Evolutionary conservation across 1,139 yeast genomes (phyloP).

Genomic region (Williopsis jadinii): DNA sequence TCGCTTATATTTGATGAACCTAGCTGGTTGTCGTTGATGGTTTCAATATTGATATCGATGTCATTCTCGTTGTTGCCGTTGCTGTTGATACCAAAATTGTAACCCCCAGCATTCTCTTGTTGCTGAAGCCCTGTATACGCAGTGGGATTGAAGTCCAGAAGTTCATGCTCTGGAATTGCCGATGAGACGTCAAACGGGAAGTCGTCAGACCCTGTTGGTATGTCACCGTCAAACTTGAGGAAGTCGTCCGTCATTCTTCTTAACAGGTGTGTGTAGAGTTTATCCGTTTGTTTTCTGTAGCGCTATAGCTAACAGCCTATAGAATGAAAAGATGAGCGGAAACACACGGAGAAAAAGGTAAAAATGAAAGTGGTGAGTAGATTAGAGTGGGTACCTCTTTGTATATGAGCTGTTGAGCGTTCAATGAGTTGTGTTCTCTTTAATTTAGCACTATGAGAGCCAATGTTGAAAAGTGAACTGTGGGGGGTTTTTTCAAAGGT

Average conservation of each 20-base stretch:
- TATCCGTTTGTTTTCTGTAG: too few relatives aligned
- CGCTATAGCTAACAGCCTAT: too few relatives aligned
- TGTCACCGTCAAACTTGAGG: constrained; percentile 16
- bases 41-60: neutral
- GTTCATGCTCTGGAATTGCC: constrained; percentile 23
- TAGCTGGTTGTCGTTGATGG: neutral
- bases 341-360: too few relatives aligned
- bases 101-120: too few relatives aligned
- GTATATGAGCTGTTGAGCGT: too few relatives aligned
- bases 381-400: too few relatives aligned
- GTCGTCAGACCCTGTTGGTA: constrained; percentile 18
- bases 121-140: constrained; percentile 7
- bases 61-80: constrained; percentile 1
- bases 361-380: too few relatives aligned
- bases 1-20: neutral
- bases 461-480: too few relatives aligned
- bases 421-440: too few relatives aligned
- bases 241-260: constrained; percentile 20
- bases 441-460: too few relatives aligned
- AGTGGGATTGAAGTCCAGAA: constrained; percentile 19
- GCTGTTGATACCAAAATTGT: neutral
- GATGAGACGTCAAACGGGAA: constrained; percentile 19
- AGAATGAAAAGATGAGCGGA: too few relatives aligned
- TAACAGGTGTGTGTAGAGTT: neutral
- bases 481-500: too few relatives aligned